These are phyloP conservation scores for Nemophila menziesii DNA, from an alignment of 257 asterid species.

Conservation along the genomic window DNA sequence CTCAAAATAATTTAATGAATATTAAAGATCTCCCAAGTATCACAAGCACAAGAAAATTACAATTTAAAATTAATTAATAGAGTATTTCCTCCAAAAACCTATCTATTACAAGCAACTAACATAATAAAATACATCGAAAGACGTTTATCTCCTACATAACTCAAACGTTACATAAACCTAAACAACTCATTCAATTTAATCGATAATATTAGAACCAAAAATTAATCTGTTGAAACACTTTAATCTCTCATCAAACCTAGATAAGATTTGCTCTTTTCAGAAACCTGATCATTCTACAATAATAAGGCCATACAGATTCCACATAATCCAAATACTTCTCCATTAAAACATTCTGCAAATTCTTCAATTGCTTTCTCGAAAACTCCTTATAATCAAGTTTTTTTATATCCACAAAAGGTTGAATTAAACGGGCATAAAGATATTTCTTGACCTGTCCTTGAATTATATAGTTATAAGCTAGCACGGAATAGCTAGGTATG, in stretches of 20 bases:
- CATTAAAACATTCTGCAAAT: constrained; percentile 26
- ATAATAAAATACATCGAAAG: too few relatives aligned
- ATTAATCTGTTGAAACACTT: too few relatives aligned
- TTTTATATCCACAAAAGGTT: constrained; percentile 35
- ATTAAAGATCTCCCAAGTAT: too few relatives aligned
- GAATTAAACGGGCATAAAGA: constrained; percentile 21
- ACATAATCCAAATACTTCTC: constrained; percentile 57
- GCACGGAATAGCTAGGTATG: constrained; percentile 30
- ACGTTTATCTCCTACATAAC: too few relatives aligned
- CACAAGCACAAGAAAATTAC: too few relatives aligned
- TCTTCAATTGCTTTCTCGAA: constrained; percentile 29
- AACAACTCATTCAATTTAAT: too few relatives aligned
- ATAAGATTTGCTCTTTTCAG: constrained; percentile 69
- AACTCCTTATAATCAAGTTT: constrained; percentile 33
- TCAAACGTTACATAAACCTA: too few relatives aligned
- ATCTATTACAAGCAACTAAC: too few relatives aligned
- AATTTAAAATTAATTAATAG: too few relatives aligned
- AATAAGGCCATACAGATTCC: constrained; percentile 69
- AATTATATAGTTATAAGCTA: constrained; percentile 20
- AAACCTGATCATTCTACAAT: constrained; percentile 54
- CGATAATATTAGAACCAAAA: too few relatives aligned
- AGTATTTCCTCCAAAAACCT: too few relatives aligned
- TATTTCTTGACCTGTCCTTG: constrained; percentile 49
- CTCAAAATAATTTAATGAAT: too few relatives aligned
- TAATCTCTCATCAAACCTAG: constrained; percentile 18